Base-by-base conservation (phyloP, 345 rosid species). In the Conringia planisiliqua region DNA sequence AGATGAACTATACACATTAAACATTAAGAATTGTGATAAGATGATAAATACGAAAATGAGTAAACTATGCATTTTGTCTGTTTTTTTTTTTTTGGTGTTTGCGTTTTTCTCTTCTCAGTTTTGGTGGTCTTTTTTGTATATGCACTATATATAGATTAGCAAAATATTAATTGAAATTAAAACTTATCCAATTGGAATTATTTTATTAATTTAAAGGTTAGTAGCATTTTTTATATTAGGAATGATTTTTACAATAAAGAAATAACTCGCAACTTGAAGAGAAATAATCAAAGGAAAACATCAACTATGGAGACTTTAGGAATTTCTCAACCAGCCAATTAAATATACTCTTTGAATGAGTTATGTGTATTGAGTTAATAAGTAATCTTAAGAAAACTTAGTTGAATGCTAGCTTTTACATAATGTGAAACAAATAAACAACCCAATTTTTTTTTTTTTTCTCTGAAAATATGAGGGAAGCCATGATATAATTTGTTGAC, bases 261-360 rank as follows among this genome's bases (percentile, higher is more conserved):
- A 16, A 38, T 39, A 51, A 18, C 35, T 63, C 26, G 26, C 8
- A 29, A 17, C 4, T 54, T 27, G 29, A 22, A 46, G 58, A 73
- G 57, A 64, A 63, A 30, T 29, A 64, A 54, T 63, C 69, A 38
- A 61, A 12, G 61, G 51, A 62, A 17, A 10, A 46, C 8, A 32
- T 58, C 27, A 36, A 12, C 62, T 26, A 40, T n/a, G 26, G 42
- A 17, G 26, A 42, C 43, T 33, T 40, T 29, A 40, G 8, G 44
- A 62, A 42, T 54, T 73, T 47, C 44, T 73, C 65, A 64, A 42
- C 57, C 46, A 64, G 18, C 42, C 17, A 32, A 18, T 66, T 24
- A 51, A 51, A 51, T 51, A 51, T 51, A 51, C 6, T 50, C 30
- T 50, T 51, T 51, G 30, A 51, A 51, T 12, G 57, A 51, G 57